Evolutionary conservation across 768 basidiomycete genomes (phyloP), one percentile per base, ranked within the genome.

Genomic region (Naganishia randhawae): DNA sequence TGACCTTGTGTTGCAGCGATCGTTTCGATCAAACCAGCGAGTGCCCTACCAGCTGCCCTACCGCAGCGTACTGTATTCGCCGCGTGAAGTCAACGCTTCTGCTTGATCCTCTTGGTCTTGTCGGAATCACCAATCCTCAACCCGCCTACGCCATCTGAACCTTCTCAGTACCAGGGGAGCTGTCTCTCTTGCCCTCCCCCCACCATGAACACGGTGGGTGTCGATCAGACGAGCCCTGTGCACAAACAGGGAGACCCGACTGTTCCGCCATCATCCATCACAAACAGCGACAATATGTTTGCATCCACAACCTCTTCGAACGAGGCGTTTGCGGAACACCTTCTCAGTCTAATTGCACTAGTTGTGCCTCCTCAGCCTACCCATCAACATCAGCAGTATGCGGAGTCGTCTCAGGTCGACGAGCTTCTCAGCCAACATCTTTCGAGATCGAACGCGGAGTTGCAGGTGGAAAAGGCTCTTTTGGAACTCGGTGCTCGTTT

Each of bases 241-340:
- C 19, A 13, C 32, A 32, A 55, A 22, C 33, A 55, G 54, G 14
- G 37, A 32, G 29, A 55, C 35, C 29, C 11, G 9, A 1, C 54
- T 22, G 13, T n/a, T 6, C 31, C 29, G 5, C 16, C 54, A 35
- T 22, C 54, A 55, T 33, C 54, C 27, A 2, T 33, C 27, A 33
- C 33, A 6, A 9, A 54, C n/a, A 37, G 14, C 33, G 33, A 19
- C 19, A 32, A 11, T 19, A 55, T 55, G 54, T 33, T 55, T 33
- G 33, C 54, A 33, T 55, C 54, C 3, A 55, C 54, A 35, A 55
- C 54, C 2, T 31, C 54, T 3, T 61, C 57, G 11, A 61, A 61
- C 37, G 57, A 61, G 25, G 57, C 57, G 25, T 61, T 61, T 25
- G 57, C 57, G 13, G 57, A 61, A 61, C 37, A 61, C n/a, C 57